Evolutionary conservation across 805 yeast species (phyloP).

Genomic region (Candida ficus): DNA sequence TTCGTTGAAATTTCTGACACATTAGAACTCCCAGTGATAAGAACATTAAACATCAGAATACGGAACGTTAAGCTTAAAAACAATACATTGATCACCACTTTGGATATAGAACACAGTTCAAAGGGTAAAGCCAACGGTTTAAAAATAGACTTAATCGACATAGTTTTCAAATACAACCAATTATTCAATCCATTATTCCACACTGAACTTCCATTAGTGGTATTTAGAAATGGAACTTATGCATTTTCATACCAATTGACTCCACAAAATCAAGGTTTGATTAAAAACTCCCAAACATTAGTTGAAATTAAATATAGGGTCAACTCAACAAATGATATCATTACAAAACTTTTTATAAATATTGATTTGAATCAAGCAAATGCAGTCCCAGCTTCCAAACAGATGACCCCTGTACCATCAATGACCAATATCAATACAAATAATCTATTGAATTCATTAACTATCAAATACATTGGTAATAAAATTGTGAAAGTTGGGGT

Average conservation of each 20-base stretch:
- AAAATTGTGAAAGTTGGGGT: conserved; percentile 57
- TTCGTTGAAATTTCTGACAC: not conserved
- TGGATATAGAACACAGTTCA: conserved; percentile 44
- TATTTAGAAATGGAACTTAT: conserved; percentile 24
- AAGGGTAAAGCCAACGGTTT: conserved; percentile 26
- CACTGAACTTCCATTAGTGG: conserved; percentile 22
- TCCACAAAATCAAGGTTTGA: conserved; percentile 1
- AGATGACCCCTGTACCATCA: not conserved
- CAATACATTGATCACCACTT: conserved; percentile 39
- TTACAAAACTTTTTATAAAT: conserved; percentile 6
- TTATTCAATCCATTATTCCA: conserved; percentile 17
- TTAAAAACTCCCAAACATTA: conserved; percentile 4
- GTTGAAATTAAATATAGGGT: conserved; percentile 9
- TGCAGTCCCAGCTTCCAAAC: conserved; percentile 14
- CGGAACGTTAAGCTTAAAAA: conserved; percentile 46
- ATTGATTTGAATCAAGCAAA: not conserved
- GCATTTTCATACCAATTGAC: conserved; percentile 24
- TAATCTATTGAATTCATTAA: conserved; percentile 19
- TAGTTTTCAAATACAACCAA: conserved; percentile 16
- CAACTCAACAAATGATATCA: conserved; percentile 19
- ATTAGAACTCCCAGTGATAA: conserved; percentile 24
- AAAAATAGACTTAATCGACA: conserved; percentile 12
- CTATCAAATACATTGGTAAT: conserved; percentile 57
- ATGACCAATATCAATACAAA: not conserved
- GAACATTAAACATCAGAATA: conserved; percentile 40